Base-by-base conservation (phyloP, 306 rosid genomes). In the Bauhinia variegata region DNA sequence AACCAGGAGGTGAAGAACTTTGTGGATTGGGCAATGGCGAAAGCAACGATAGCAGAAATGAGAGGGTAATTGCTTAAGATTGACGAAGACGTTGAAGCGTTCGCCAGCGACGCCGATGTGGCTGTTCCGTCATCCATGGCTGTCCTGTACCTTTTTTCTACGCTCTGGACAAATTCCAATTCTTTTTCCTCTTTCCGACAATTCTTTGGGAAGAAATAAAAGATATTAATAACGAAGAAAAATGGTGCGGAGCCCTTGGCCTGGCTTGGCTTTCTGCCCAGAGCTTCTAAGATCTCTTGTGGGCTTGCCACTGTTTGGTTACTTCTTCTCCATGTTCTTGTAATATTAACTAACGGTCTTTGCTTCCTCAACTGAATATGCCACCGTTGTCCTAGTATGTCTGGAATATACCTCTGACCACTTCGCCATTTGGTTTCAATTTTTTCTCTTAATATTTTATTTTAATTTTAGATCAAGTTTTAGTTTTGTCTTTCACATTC, bases 1-100 rank as follows among this genome's bases (percentile, higher is more conserved):
- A 73, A 90, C 96, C 92, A 83, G 73, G 80, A 1, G 46, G 96
- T 82, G 79, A 90, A 77, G 75, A 90, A 65, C 81, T 87, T 90
- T 86, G 61, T 83, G 60, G 71, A 60, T 62, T 90, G 95, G 36
- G 95, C 95, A 32, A 87, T 49, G 63, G 77, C 54, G 70, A 87
- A 90, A 71, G 95, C 85, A 13, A 76, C 47, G 53, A 87, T 4
- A 44, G 96, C 85, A 63, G 88, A 83, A 70, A 89, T 64, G 71
- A 89, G 91, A 46, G 96, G 95, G 76, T 75, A 89, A 81, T 89
- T 89, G 65, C 74, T 56, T 33, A 89, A 79, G 67, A 82, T n/a
- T 17, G 95, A 80, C 5, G 90, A 71, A 54, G 78, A 74, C 6
- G 63, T 47, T 62, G 71, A 12, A 33, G 65, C 58, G 61, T 59